A percentile compares a stretch with the other conserved stretches of the same genome.
phyloP scores from a whole-genome alignment of 106 monocot species.

The Acorus gramineus region DNA sequence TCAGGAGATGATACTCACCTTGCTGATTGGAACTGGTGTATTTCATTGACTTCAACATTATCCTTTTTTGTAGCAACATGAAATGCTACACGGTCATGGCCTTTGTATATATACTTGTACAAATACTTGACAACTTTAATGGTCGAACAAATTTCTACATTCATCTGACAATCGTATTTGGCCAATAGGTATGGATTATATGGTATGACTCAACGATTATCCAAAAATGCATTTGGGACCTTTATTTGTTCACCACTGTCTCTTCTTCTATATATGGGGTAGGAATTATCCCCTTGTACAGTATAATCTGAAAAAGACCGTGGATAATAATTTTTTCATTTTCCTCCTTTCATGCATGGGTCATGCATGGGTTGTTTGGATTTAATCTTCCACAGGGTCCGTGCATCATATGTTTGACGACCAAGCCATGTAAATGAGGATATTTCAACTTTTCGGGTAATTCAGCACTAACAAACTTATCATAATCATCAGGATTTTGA shows the following conservation, averaged over 20 bases:
- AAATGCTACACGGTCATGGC: background rate
- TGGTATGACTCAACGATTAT: constrained; percentile 9
- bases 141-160: constrained; percentile 5
- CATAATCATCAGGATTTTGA: background rate
- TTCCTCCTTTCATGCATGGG: constrained; percentile 2
- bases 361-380: background rate
- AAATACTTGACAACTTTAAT: constrained; percentile 1
- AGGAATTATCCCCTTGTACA: background rate
- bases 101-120: too few relatives aligned
- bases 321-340: constrained; percentile 6
- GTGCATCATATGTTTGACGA: constrained; percentile 16
- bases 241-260: background rate
- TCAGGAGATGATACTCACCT: background rate
- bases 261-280: constrained; percentile 4
- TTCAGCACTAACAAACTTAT: constrained; percentile 1
- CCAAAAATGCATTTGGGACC: background rate
- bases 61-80: background rate
- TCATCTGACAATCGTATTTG: constrained; percentile 7
- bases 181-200: background rate
- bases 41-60: background rate
- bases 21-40: background rate
- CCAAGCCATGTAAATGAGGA: constrained; percentile 2
- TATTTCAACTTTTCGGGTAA: background rate
- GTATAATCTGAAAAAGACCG: background rate
- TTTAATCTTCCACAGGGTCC: constrained; percentile 9